Conservation (phyloP, 2,329 filamentous ascomycete genomes). For the Fusarium brevicatenulatum region DNA sequence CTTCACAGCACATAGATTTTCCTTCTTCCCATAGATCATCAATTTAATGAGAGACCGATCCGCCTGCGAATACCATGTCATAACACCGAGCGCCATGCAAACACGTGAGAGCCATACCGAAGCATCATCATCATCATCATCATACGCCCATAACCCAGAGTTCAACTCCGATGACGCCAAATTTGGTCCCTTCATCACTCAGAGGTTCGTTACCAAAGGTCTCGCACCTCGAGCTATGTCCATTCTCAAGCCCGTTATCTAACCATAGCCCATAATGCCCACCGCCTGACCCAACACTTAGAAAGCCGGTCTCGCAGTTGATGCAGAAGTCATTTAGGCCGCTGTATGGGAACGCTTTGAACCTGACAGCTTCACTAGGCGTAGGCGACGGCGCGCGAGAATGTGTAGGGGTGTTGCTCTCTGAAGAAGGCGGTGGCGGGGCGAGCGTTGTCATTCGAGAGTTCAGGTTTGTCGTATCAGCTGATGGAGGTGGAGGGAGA, state of each 20-base stretch:
- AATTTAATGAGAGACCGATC: slow-evolving; percentile 15
- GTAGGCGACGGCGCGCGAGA: slow-evolving; percentile 50
- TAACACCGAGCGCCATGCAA: slow-evolving; percentile 34
- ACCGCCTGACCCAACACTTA: slow-evolving; percentile 88
- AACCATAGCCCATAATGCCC: slow-evolving; percentile 95
- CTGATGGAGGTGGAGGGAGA: slow-evolving; percentile 61
- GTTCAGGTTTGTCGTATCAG: slow-evolving; percentile 59
- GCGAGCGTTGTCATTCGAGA: slow-evolving; percentile 53
- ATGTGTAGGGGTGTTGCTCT: slow-evolving; percentile 39
- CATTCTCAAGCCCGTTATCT: slow-evolving; percentile 83
- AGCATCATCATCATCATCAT: slow-evolving; percentile 12
- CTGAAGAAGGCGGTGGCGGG: slow-evolving; percentile 43
- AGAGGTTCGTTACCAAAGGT: slow-evolving; percentile 96
- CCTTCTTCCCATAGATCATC: neutral
- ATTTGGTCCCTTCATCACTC: slow-evolving; percentile 92
- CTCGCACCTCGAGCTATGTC: slow-evolving; percentile 83
- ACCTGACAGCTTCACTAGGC: slow-evolving; percentile 81
- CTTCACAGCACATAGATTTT: neutral
- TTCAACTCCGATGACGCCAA: slow-evolving; percentile 90
- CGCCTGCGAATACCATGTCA: slow-evolving; percentile 6
- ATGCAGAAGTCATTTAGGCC: slow-evolving; percentile 98
- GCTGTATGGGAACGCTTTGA: slow-evolving; percentile 97
- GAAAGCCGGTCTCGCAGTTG: slow-evolving; percentile 84
- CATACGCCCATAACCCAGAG: slow-evolving; percentile 85
- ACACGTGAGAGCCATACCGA: slow-evolving; percentile 8